phyloP scores from a whole-genome alignment of 768 basidiomycete species.

The Xerocomus spinulosus region DNA sequence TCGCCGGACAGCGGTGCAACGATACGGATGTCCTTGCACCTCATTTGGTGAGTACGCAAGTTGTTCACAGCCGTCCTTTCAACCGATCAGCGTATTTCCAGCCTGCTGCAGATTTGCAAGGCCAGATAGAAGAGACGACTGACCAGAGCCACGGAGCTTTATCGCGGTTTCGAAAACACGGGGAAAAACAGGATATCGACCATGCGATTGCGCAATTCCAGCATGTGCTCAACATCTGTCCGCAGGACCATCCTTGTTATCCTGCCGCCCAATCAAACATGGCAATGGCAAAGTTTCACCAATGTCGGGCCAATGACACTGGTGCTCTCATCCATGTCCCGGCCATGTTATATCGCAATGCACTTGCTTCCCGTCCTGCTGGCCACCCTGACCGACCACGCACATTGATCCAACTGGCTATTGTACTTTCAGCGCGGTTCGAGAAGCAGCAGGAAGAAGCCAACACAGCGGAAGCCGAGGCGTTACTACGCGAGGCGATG shows the following conservation, averaged over 20 bases:
- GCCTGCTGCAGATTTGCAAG: background rate
- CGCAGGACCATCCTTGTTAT: conserved; percentile 1
- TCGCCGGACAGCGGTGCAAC: background rate
- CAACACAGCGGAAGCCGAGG: background rate
- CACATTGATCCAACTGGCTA: background rate
- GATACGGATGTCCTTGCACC: background rate
- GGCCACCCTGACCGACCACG: conserved; percentile 4
- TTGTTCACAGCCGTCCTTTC: background rate
- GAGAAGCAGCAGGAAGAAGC: background rate
- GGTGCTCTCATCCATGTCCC: background rate
- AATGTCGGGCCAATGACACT: background rate
- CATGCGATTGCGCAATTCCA: background rate
- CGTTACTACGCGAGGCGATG: background rate
- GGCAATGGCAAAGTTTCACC: background rate
- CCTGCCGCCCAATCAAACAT: conserved; percentile 1
- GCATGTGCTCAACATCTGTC: background rate
- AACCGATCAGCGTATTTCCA: background rate
- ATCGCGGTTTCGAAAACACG: background rate
- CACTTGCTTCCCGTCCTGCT: background rate
- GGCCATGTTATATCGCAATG: background rate
- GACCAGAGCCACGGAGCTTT: background rate
- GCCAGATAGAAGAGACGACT: background rate
- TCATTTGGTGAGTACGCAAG: background rate
- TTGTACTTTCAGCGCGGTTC: background rate
- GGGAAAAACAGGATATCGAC: background rate